phyloP scores from a whole-genome alignment of 371 early-diverging fungal species.

The Lichtheimia ornata region DNA sequence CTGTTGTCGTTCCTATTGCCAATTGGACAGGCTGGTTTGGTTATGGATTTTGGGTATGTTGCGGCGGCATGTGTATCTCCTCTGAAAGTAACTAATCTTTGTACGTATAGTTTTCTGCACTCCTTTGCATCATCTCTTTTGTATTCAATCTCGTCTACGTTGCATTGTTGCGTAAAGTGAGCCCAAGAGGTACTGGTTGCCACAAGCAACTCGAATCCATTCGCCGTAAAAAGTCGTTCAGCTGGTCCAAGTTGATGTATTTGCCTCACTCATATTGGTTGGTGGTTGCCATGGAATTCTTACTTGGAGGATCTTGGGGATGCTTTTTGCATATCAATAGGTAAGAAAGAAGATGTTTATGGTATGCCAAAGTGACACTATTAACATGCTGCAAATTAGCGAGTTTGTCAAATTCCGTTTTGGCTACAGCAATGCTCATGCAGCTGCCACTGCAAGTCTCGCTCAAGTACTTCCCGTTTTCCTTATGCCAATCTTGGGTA shows the following conservation, averaged over 20 bases:
- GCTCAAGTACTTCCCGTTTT: constrained; percentile 72
- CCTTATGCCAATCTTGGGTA: constrained; percentile 66
- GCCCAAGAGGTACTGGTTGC: constrained; percentile 13
- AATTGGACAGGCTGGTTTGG: constrained; percentile 69
- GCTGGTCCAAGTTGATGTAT: constrained; percentile 54
- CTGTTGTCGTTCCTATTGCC: constrained; percentile 68
- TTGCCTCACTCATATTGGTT: constrained; percentile 72
- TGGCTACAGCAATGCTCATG: constrained; percentile 48
- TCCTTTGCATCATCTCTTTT: constrained; percentile 63
- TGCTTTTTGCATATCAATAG: constrained; percentile 73
- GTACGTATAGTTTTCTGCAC: constrained; percentile 49
- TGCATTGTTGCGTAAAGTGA: constrained; percentile 36
- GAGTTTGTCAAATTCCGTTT: constrained; percentile 70
- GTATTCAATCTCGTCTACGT: constrained; percentile 65
- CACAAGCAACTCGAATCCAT: constrained; percentile 44
- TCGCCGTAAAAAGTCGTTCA: constrained; percentile 61
- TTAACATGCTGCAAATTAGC: constrained; percentile 18
- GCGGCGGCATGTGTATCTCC: too few relatives aligned
- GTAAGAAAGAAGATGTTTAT: constrained; percentile 16
- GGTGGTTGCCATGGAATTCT: constrained; percentile 60
- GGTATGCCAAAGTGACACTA: neutral
- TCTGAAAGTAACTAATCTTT: neutral
- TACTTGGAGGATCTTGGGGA: constrained; percentile 74
- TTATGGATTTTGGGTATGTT: constrained; percentile 68
- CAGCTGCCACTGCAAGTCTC: constrained; percentile 69